Evolutionary conservation across 2,329 filamentous ascomycete species (phyloP).

Genomic region (Hypoxylon sp.): DNA sequence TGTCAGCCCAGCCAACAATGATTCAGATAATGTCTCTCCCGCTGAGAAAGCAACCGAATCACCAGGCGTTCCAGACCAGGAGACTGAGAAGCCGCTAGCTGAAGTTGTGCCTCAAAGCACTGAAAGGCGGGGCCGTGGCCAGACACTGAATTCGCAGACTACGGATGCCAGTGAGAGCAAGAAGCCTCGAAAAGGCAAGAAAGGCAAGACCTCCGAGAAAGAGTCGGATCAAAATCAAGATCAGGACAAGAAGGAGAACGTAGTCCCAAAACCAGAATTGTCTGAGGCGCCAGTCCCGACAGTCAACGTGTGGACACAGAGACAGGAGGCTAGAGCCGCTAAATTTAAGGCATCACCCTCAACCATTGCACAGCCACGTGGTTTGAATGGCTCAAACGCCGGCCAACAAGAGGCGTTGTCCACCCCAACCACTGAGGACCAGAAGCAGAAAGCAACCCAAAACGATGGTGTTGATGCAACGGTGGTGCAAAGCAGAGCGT

Average conservation of each 20-base stretch:
- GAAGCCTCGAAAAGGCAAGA: conserved; percentile 71
- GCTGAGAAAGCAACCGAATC: conserved; percentile 36
- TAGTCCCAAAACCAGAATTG: conserved; percentile 69
- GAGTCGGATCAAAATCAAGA: conserved; percentile 62
- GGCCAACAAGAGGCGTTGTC: conserved; percentile 4
- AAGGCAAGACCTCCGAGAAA: conserved; percentile 60
- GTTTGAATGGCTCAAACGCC: conserved; percentile 28
- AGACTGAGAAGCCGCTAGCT: conserved; percentile 30
- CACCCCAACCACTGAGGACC: conserved; percentile 23
- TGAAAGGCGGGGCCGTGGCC: conserved; percentile 62
- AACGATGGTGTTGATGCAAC: conserved; percentile 40
- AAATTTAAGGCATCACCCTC: conserved; percentile 55
- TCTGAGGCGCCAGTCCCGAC: conserved; percentile 82
- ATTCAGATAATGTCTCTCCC: conserved; percentile 31
- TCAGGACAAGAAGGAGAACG: conserved; percentile 65
- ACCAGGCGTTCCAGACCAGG: conserved; percentile 26
- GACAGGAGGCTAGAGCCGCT: conserved; percentile 70
- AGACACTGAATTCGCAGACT: conserved; percentile 70
- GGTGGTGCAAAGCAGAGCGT: conserved; percentile 32
- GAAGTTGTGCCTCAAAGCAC: conserved; percentile 46
- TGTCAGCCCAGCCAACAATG: conserved; percentile 26
- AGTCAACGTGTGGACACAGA: conserved; percentile 89
- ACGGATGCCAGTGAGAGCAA: conserved; percentile 74
- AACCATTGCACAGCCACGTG: conserved; percentile 33
- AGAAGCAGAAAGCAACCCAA: conserved; percentile 32